These are phyloP conservation scores for Colletotrichum chlorophyti DNA, from an alignment of 2,329 filamentous ascomycete species.

Conservation along the genomic window DNA sequence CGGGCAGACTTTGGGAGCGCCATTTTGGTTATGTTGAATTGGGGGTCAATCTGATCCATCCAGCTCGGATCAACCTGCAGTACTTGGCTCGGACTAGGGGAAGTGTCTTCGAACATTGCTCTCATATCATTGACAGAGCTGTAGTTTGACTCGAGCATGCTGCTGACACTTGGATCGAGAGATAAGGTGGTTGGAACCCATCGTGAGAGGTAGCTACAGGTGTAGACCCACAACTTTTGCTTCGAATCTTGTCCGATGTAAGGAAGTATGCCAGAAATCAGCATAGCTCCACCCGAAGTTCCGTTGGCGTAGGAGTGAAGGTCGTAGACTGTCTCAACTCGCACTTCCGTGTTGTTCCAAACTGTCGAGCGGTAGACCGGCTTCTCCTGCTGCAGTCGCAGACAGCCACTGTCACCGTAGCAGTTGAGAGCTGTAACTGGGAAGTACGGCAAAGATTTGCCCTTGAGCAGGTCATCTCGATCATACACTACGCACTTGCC, in stretches of 20 bases:
- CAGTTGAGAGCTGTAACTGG: neutral
- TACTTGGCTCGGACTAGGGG: too few relatives aligned
- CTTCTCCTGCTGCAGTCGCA: too few relatives aligned
- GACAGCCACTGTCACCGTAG: neutral
- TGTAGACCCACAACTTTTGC: neutral
- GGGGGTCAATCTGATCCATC: too few relatives aligned
- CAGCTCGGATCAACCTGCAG: neutral
- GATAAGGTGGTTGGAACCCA: conserved; percentile 1
- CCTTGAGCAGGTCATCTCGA: neutral
- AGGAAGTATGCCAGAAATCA: too few relatives aligned
- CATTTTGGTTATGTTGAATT: too few relatives aligned
- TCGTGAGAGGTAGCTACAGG: neutral
- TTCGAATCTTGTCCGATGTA: too few relatives aligned
- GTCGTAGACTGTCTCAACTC: too few relatives aligned
- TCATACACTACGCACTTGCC: neutral
- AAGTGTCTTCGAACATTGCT: neutral
- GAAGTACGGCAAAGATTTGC: neutral
- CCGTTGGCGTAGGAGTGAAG: too few relatives aligned
- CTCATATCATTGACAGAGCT: neutral
- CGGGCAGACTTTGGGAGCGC: too few relatives aligned
- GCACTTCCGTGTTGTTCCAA: too few relatives aligned
- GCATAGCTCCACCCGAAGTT: too few relatives aligned
- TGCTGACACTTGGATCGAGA: neutral
- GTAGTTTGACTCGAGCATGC: neutral
- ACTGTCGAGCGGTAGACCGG: neutral